Evolutionary conservation across 2,329 filamentous ascomycete genomes (phyloP), one percentile per base, ranked within the genome.

Genomic region (Aspergillus sp.): DNA sequence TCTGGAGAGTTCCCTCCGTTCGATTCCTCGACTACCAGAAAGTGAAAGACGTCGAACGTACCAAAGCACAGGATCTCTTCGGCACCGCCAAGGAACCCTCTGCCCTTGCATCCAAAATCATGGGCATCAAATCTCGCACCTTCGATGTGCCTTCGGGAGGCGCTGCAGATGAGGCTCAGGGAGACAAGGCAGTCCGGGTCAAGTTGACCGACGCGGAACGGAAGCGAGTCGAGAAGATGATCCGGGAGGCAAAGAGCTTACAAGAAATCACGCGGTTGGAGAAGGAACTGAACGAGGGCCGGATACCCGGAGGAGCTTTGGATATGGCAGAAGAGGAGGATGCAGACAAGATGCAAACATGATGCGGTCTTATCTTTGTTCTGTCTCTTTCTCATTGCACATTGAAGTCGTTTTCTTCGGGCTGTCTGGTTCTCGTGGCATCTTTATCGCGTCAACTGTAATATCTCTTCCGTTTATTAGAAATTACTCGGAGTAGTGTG

Each of bases 21-120:
- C 84, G 91, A 41, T 97, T 95, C 70, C 78, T 98, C 43, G 93
- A 98, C 71, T 96, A 89, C 66, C 79, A 83, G 59, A 95, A 95
- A 71, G 90, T 98, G 44, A 94, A 89, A 70, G 82, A 93, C 54
- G 83, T 79, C 0, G 93, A 98, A 76, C 82, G 90, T 41, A 73
- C 81, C 54, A 80, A 83, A 58, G 89, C 89, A 0, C 76, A 72
- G 15, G 85, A 91, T 68, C 76, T 98, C 2, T 97, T 97, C 62
- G 94, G 94, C 45, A 88, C 86, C 3, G 52, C 51, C 1, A 81
- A 86, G 45, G 82, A 86, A 64, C 93, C 91, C 1, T 89, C 90
- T 0, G 84, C 86, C 9, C 76, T 95, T 32, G 90, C 91, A 22
- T 80, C 81, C 17, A 85, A 86, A 82, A 91, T 97, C 61, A 85